Conservation (phyloP, 2,329 filamentous ascomycete genomes). For the Hysterium pulicare region DNA sequence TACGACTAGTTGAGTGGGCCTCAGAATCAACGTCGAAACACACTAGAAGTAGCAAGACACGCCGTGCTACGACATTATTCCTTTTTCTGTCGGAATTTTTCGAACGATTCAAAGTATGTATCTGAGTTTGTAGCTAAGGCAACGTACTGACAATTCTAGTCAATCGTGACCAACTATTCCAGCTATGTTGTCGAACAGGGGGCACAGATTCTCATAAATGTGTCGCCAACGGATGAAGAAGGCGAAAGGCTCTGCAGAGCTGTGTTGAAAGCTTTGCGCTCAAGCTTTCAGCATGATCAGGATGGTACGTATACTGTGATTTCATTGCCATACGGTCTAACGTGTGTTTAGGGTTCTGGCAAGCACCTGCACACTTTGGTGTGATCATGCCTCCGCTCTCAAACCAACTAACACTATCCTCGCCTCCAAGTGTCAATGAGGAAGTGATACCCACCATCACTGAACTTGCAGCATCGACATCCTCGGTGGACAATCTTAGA, state of each 20-base stretch:
- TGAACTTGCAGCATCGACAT: slow-evolving; percentile 71
- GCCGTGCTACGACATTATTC: slow-evolving; percentile 74
- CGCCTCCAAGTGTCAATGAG: slow-evolving; percentile 40
- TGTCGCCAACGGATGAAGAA: slow-evolving; percentile 38
- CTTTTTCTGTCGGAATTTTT: slow-evolving; percentile 79
- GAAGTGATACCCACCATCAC: slow-evolving; percentile 69
- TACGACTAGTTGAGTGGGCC: slow-evolving; percentile 80
- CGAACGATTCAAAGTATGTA: slow-evolving; percentile 66
- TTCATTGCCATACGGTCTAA: not conserved
- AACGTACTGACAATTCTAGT: slow-evolving; percentile 43
- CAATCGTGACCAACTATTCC: slow-evolving; percentile 89
- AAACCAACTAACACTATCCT: slow-evolving; percentile 50
- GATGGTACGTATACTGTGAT: slow-evolving; percentile 52
- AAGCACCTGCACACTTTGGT: slow-evolving; percentile 81
- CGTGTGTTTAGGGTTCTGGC: slow-evolving; percentile 69
- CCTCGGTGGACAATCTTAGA: slow-evolving; percentile 87
- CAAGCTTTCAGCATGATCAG: slow-evolving; percentile 83
- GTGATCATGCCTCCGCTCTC: slow-evolving; percentile 68
- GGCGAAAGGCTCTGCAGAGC: slow-evolving; percentile 64
- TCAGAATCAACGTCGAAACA: slow-evolving; percentile 58
- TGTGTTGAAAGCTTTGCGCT: slow-evolving; percentile 67
- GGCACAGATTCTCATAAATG: slow-evolving; percentile 57
- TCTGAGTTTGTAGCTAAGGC: slow-evolving; percentile 3
- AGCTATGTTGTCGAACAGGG: slow-evolving; percentile 78
- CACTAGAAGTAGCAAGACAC: slow-evolving; percentile 55